phyloP scores from a whole-genome alignment of 1,284 basidiomycete species.

The Ceratobasidium sp. region DNA sequence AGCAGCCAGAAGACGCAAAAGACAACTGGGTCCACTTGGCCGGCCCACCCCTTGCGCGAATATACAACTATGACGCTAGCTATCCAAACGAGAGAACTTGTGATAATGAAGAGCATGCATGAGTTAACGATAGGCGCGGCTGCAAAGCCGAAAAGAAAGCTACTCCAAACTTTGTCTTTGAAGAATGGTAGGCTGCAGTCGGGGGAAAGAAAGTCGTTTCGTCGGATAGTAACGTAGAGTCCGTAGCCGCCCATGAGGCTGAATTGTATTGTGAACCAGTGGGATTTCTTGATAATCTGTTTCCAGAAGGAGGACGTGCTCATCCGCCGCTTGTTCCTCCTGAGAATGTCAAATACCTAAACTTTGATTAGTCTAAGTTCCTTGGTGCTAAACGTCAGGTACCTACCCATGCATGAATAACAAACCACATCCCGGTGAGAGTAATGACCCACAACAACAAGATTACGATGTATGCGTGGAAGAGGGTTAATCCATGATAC shows the following conservation, averaged over 20 bases:
- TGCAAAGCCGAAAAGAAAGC: constrained; percentile 5
- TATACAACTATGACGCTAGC: not conserved
- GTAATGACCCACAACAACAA: constrained; percentile 24
- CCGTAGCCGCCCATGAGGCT: constrained; percentile 32
- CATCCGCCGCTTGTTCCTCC: not conserved
- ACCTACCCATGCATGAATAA: constrained; percentile 28
- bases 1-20: constrained; percentile 32
- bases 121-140: constrained; percentile 19
- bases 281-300: not conserved
- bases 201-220: constrained; percentile 1
- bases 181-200: constrained; percentile 3
- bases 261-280: constrained; percentile 23
- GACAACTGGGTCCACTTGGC: constrained; percentile 10
- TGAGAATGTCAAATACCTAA: constrained; percentile 28
- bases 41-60: constrained; percentile 5
- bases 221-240: constrained; percentile 26
- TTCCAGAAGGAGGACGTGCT: constrained; percentile 1
- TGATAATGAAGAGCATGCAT: constrained; percentile 34
- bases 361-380: not conserved
- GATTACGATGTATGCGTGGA: constrained; percentile 27
- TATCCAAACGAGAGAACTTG: constrained; percentile 16
- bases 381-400: not conserved
- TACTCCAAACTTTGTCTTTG: constrained; percentile 13
- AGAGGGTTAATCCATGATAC: constrained; percentile 11
- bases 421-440: constrained; percentile 33